Evolutionary conservation across 2,329 filamentous ascomycete species (phyloP), one percentile per base, ranked within the genome.

Genomic region (Elsinoe fawcettii): DNA sequence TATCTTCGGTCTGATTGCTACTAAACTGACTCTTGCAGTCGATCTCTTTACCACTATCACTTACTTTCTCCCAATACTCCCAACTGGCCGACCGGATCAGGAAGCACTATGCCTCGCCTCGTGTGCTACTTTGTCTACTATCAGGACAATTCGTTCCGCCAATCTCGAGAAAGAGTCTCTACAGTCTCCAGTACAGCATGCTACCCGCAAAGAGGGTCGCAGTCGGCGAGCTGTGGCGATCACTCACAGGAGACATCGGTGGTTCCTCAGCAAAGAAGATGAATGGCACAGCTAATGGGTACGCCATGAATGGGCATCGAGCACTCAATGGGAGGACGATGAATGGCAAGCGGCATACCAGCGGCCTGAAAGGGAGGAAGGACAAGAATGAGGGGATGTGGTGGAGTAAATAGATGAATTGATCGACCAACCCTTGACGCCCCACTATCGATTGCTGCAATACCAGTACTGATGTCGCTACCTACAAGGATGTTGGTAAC

Each of bases 141-240:
- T 95, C 90, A 0, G 93, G 93, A 59, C 88, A 87, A 60, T 96
- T 96, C 63, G 90, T 97, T 1, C 93, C 92, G 11, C 92, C 95
- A 0, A 95, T 99, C 51, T 91, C 96, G 69, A 83, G 95, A 55
- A 92, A 91, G 68, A 95, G 93, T 67, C 78, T 99, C 53, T 99
- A 99, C 73, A 95, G 90, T 64, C 77, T 99, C 66, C 93, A 99
- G 73, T 99, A 99, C 72, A 95, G 90, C 74, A 97, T 97, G 90
- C 79, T 99, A 39, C 95, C 95, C 0, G 87, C 88, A 6, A 81
- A 82, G 56, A 78, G 95, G 44, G 87, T 89, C 0, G 84, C 86
- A 1, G 87, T 97, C 58, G 77, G 81, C 65, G 90, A 96, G 68
- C 86, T 97, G 70, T 99, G 95, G 93, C 58, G 62, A 20, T 59